A percentile compares a stretch with the other conserved stretches of the same genome.
Conservation (phyloP, 2,329 filamentous ascomycete genomes). For the Arthrobotrys iridis region DNA sequence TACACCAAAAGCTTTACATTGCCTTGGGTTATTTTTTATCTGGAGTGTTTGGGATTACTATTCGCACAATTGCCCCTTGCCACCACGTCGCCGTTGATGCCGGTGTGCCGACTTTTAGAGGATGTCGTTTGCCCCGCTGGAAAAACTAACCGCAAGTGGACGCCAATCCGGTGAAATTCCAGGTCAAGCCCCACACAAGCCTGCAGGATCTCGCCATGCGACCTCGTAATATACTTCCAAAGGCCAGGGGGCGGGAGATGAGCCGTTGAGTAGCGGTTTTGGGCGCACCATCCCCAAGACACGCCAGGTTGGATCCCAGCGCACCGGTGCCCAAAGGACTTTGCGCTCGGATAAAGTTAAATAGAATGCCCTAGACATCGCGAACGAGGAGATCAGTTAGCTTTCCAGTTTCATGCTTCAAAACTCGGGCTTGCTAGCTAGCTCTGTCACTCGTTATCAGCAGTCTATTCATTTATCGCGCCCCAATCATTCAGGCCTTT, state of each 20-base stretch:
- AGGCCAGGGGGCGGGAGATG: conserved; percentile 13
- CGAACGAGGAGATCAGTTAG: background rate
- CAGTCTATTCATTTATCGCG: background rate
- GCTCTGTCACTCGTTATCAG: conserved; percentile 10
- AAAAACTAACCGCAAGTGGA: background rate
- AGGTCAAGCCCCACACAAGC: background rate
- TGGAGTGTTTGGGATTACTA: background rate
- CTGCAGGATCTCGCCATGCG: conserved; percentile 19
- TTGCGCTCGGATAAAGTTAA: conserved; percentile 11
- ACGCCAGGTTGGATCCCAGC: conserved; percentile 16
- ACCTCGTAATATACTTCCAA: conserved; percentile 3
- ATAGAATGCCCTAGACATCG: conserved; percentile 1
- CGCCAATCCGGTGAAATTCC: background rate
- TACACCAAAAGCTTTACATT: too few species aligned
- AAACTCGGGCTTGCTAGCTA: background rate
- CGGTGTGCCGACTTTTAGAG: background rate
- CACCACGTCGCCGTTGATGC: conserved; percentile 8
- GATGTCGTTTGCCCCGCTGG: conserved; percentile 5
- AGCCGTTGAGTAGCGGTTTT: background rate
- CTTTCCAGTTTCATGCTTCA: background rate
- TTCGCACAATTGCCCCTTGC: conserved; percentile 6
- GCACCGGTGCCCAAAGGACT: background rate
- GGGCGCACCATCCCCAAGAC: conserved; percentile 1
- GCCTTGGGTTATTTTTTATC: too few species aligned
- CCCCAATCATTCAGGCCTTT: too few species aligned